Conservation (phyloP, 768 basidiomycete species). For the Mycena galericulata region DNA sequence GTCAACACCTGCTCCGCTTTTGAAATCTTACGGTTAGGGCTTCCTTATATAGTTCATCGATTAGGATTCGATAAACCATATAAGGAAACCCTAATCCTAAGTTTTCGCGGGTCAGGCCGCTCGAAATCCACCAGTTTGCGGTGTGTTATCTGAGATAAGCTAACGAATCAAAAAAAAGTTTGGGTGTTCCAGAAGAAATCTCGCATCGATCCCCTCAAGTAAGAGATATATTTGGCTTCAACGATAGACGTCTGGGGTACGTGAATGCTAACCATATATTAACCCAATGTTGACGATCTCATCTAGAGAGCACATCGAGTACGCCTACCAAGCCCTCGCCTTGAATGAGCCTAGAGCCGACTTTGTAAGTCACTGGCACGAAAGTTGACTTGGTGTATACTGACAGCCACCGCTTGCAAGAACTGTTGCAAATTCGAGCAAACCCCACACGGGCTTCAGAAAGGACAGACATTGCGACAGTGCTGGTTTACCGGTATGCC, state of each 20-base stretch:
- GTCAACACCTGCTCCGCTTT: no score
- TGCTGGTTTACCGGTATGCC: constrained; percentile 77
- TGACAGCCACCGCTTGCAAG: constrained; percentile 50
- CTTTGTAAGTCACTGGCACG: constrained; percentile 61
- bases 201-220: constrained; percentile 56
- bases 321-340: constrained; percentile 78
- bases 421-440: constrained; percentile 74
- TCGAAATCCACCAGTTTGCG: no score
- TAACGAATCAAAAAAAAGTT: no score
- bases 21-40: no score
- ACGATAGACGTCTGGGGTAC: constrained; percentile 64
- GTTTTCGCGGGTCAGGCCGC: no score
- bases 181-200: constrained; percentile 69
- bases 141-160: no score
- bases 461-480: constrained; percentile 73
- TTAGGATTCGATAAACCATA: no score
- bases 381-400: neutral
- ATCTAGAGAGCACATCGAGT: constrained; percentile 62
- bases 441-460: constrained; percentile 60
- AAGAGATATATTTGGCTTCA: constrained; percentile 73
- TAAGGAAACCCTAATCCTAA: no score
- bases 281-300: neutral
- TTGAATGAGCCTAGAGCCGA: constrained; percentile 75
- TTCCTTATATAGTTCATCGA: no score
- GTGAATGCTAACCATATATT: neutral